Base-by-base conservation (phyloP, 2,329 filamentous ascomycete genomes). In the Trichoderma guizhouense region DNA sequence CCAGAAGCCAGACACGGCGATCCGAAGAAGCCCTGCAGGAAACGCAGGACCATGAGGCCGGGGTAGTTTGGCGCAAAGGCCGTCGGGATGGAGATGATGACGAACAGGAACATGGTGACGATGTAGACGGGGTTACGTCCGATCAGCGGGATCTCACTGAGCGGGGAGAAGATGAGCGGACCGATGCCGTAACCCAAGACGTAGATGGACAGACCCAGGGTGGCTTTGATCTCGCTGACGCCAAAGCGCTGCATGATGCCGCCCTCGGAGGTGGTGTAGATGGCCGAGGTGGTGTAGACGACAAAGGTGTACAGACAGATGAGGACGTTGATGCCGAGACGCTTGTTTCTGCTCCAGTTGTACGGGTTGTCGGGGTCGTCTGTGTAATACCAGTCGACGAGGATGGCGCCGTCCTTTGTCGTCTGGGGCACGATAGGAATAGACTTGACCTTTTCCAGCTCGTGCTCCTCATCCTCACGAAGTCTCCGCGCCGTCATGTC, bases 111-210 rank as follows among this genome's bases (percentile, higher is more conserved):
- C 82, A 93, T 91, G 11, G 90, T 91, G 74, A 87, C 78, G 43
- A 92, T 86, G 79, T 93, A 93, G 7, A 91, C 87, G 0, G 88
- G 88, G 75, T 90, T 93, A 7, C 91, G 85, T 3, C 92, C 91
- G 65, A 93, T 86, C 60, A 85, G 78, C 0, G 91, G 90, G 26
- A 93, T 88, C 80, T 93, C 91, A 63, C 85, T 87, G 55, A 93
- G 79, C 0, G 91, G 91, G 0, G 89, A 89, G 80, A 89, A 92
- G 28, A 93, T 73, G 30, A 93, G 79, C 1, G 91, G 90, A 0
- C 90, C 91, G 18, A 90, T 80, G 14, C 90, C 90, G 73, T 89
- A 89, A 1, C 88, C 90, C 0, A 91, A 80, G 1, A 92, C 89
- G 76, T 91, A 92, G 72, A 92, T 84, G 0, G 88, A 85, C 6